Percentiles rank a stretch among this genome's conserved stretches.
phyloP scores from a whole-genome alignment of 1,139 yeast species.

The Taphrina pruni region DNA sequence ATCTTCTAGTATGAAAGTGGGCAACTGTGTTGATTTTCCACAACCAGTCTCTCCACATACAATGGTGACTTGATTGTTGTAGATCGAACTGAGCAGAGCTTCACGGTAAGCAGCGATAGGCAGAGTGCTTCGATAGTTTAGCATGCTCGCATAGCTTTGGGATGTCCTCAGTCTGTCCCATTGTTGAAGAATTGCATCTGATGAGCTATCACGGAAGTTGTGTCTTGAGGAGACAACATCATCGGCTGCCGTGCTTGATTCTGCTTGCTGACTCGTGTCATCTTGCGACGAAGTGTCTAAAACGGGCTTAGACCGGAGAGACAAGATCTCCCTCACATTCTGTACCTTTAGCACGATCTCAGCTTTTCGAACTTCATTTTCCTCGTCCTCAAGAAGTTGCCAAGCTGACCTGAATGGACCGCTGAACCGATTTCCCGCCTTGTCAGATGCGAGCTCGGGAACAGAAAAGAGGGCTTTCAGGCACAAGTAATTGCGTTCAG shows the following conservation, averaged over 20 bases:
- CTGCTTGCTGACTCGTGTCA: neutral
- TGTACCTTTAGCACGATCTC: conserved; percentile 22
- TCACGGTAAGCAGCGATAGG: conserved; percentile 32
- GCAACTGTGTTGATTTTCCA: conserved; percentile 87
- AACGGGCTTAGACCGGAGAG: neutral
- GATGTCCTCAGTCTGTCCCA: conserved; percentile 24
- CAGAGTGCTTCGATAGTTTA: conserved; percentile 18
- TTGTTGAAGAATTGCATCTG: conserved; percentile 1
- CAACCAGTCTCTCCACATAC: conserved; percentile 97
- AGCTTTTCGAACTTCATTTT: conserved; percentile 12
- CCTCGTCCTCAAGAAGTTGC: conserved; percentile 31
- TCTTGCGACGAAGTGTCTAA: neutral
- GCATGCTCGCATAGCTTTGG: conserved; percentile 22
- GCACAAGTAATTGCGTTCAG: conserved; percentile 23
- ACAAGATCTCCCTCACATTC: conserved; percentile 14
- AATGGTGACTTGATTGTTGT: conserved; percentile 73
- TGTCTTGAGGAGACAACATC: neutral
- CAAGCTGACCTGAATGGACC: conserved; percentile 31
- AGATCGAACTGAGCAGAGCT: conserved; percentile 34
- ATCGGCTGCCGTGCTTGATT: neutral
- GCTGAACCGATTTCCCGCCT: conserved; percentile 29
- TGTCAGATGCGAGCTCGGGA: conserved; percentile 32
- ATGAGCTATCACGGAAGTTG: neutral
- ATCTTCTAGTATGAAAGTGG: conserved; percentile 62
- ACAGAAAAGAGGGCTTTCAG: conserved; percentile 33